A percentile compares a stretch with the other conserved stretches of the same genome.
phyloP scores from a whole-genome alignment of 208 protist species.

The Leishmania gerbilli region DNA sequence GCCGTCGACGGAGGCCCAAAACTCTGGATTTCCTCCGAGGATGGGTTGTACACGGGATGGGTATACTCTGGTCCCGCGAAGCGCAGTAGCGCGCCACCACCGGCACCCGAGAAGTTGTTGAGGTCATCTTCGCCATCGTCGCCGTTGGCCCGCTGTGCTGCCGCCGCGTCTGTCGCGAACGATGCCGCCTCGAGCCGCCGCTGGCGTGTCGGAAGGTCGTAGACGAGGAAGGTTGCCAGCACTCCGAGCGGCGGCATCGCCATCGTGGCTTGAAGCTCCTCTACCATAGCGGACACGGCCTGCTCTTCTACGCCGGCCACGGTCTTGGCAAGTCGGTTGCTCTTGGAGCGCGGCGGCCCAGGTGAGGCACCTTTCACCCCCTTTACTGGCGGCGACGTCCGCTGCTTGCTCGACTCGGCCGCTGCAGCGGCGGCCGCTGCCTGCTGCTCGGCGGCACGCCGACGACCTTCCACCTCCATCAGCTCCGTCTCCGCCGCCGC shows the following conservation, averaged over 20 bases:
- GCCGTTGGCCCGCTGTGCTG: not conserved
- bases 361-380: conserved; percentile 5
- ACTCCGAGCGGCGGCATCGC: conserved; percentile 75
- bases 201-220: conserved; percentile 65
- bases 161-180: conserved; percentile 13
- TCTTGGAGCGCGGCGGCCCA: conserved; percentile 16
- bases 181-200: conserved; percentile 45
- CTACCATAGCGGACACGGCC: conserved; percentile 10
- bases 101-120: not conserved
- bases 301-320: conserved; percentile 15
- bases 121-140: conserved; percentile 13
- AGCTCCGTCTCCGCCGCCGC: conserved; percentile 56
- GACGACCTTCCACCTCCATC: conserved; percentile 30
- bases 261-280: conserved; percentile 22
- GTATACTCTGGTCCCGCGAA: not conserved
- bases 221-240: conserved; percentile 65
- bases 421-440: conserved; percentile 4
- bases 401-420: conserved; percentile 17
- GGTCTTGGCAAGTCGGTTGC: conserved; percentile 13
- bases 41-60: conserved; percentile 22
- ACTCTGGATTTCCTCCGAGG: conserved; percentile 13
- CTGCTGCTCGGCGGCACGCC: conserved; percentile 30
- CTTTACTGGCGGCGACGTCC: conserved; percentile 14
- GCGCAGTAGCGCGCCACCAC: not conserved
- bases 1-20: not conserved